phyloP scores from a whole-genome alignment of 2,329 filamentous ascomycete genomes.

The Claviceps cyperi region DNA sequence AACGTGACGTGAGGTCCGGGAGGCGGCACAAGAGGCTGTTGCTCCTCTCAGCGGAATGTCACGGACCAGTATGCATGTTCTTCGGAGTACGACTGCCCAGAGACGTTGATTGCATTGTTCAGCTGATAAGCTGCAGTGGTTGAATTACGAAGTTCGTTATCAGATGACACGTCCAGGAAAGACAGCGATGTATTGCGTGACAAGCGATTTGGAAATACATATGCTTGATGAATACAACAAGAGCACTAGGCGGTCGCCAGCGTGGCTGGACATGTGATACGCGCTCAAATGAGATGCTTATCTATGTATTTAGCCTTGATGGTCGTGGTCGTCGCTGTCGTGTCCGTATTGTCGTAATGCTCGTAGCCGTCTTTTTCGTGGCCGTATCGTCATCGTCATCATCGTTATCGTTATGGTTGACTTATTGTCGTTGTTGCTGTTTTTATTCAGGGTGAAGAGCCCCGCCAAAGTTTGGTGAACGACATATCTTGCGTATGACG shows the following conservation, averaged over 20 bases:
- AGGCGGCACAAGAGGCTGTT: background rate
- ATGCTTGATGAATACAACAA: background rate
- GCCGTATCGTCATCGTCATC: no score
- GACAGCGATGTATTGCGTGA: constrained; percentile 1
- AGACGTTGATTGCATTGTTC: background rate
- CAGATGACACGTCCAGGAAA: background rate
- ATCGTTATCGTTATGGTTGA: no score
- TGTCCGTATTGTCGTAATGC: no score
- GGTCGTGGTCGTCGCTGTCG: no score
- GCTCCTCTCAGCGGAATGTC: background rate
- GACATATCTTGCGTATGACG: background rate
- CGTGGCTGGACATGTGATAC: background rate
- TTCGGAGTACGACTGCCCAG: background rate
- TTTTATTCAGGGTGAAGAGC: background rate
- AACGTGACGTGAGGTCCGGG: background rate
- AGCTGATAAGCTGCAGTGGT: background rate
- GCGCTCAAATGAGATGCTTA: no score
- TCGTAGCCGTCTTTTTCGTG: no score
- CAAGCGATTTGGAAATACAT: constrained; percentile 3
- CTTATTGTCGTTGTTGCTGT: background rate
- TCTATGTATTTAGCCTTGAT: no score
- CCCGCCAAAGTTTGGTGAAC: background rate
- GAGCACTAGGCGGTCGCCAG: background rate
- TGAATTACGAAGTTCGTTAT: background rate
- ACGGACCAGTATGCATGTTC: background rate